Base-by-base conservation (phyloP, 495 filamentous ascomycete genomes). In the Hypoxylon intermedium region DNA sequence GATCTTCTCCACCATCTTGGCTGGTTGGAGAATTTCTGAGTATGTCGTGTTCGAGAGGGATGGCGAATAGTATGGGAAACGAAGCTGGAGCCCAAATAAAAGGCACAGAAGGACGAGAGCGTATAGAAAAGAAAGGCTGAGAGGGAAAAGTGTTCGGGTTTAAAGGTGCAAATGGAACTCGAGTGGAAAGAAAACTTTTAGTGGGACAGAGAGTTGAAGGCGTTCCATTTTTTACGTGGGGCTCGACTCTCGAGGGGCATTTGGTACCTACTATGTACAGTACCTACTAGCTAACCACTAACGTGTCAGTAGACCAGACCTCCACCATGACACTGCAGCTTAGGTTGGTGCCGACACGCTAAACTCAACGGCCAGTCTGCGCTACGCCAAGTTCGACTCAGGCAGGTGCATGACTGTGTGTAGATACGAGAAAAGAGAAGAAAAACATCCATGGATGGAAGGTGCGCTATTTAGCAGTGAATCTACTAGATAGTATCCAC, bases 1-100 rank as follows among this genome's bases (percentile, higher is more conserved):
- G 68, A 92, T 74, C 72, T 96, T 96, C 74, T 93, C 82, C 47
- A 91, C 83, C 89, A 97, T 96, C 40, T 68, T 74, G 69, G 41
- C 53, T 75, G 19, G 47, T 45, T 57, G 54, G 42, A 31, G 38
- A 45, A 41, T 41, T n/a, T 24, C 40, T 41, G 16, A 3, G 18
- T 16, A 38, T 46, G 16, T 31, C 36, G 13, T 31, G 26, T 21
- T 31, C 9, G 40, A 57, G 16, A 20, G 40, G 42, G 24, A 7
- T 26, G 24, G 3, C 24, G 18, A 46, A 21, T 20, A 7, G 21
- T 11, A 9, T 40, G 13, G 44, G 43, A 51, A n/a, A n/a, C n/a
- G n/a, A 45, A 38, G 34, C 37, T 31, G 18, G 43, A 15, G n/a
- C n/a, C n/a, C n/a, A n/a, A n/a, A n/a, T n/a, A n/a, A n/a, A n/a